Base-by-base conservation (phyloP, 202 grass and related monocot genomes). In the Miscanthus sacchariflorus region DNA sequence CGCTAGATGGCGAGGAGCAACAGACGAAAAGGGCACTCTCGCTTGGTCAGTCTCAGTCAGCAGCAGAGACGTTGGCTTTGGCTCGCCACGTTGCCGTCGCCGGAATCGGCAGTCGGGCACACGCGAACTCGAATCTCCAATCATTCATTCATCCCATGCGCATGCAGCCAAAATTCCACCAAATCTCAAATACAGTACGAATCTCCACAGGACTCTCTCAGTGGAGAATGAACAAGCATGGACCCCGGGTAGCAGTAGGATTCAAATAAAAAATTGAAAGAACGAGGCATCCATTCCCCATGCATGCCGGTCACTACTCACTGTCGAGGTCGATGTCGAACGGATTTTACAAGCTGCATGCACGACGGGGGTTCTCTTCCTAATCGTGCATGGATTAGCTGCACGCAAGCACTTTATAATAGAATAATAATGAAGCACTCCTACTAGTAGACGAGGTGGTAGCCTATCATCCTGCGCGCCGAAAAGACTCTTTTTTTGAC, bases 101-200 rank as follows among this genome's bases (percentile, higher is more conserved):
- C 12, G 15, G 54, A 61, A 10, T 61, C 21, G 18, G 56, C 56
- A n/a, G 56, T 9, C 19, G 56, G 56, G 21, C 72, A 3, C 61
- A 77, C 61, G 73, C 72, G 9, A 49, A 49, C 39, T 25, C 49
- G 87, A 83, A 72, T 78, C 87, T 71, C 87, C 85, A 77, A 77
- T 68, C 72, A 74, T 83, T 64, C 59, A 46, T 64, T 83, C 81
- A 65, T 64, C 56, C 23, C 14, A 42, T 36, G 1, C 9, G 19
- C 9, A 12, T 18, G 6, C 59, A 17, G 19, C 52, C 36, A 61
- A 35, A 46, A 24, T 43, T 61, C 45, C 11, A 43, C 1, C 13
- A 39, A 67, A 82, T 68, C 43, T 75, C 30, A 28, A 77, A 5
- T 36, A 43, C 42, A 43, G 40, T 68, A 71, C 48, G 58, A 71